Conservation (phyloP, 805 yeast species). For the Candida coleopterorum region DNA sequence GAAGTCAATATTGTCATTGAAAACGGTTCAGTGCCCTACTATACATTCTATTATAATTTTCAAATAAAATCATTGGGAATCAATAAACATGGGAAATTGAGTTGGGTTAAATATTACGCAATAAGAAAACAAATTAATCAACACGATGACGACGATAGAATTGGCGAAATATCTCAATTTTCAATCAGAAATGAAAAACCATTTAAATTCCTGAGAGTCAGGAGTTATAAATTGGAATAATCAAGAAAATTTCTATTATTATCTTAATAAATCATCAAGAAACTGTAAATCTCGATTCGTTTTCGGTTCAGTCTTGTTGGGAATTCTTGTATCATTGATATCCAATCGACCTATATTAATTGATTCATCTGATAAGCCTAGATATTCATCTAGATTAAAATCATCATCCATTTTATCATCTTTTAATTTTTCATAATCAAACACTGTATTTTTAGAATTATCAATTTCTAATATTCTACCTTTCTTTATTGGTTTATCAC, state of each 20-base stretch:
- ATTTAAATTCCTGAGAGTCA: slow-evolving; percentile 69
- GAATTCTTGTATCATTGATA: neutral
- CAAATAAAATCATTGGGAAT: slow-evolving; percentile 55
- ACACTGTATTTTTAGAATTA: slow-evolving; percentile 22
- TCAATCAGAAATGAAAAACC: slow-evolving; percentile 69
- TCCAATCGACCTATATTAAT: neutral
- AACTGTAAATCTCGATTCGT: slow-evolving; percentile 2
- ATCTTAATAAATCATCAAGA: slow-evolving; percentile 5
- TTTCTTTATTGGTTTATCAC: slow-evolving; percentile 4
- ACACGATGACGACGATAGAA: slow-evolving; percentile 36
- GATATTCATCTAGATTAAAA: slow-evolving; percentile 13
- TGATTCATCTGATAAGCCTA: slow-evolving; percentile 6
- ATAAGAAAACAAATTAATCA: slow-evolving; percentile 35
- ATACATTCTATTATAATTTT: slow-evolving; percentile 59
- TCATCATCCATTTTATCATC: slow-evolving; percentile 9
- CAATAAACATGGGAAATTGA: slow-evolving; percentile 61
- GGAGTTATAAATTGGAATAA: slow-evolving; percentile 22
- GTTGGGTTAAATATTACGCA: slow-evolving; percentile 65
- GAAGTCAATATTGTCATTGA: slow-evolving; percentile 43
- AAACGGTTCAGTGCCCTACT: slow-evolving; percentile 56
- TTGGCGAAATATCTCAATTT: slow-evolving; percentile 45
- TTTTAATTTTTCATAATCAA: slow-evolving; percentile 20
- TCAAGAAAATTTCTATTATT: neutral
- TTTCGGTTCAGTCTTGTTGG: neutral
- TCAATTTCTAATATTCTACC: slow-evolving; percentile 31